Percentiles rank a stretch among this genome's conserved stretches.
These are phyloP conservation scores for Eimeria sp. DNA, from an alignment of 169 alveolate genomes.

Conservation along the genomic window DNA sequence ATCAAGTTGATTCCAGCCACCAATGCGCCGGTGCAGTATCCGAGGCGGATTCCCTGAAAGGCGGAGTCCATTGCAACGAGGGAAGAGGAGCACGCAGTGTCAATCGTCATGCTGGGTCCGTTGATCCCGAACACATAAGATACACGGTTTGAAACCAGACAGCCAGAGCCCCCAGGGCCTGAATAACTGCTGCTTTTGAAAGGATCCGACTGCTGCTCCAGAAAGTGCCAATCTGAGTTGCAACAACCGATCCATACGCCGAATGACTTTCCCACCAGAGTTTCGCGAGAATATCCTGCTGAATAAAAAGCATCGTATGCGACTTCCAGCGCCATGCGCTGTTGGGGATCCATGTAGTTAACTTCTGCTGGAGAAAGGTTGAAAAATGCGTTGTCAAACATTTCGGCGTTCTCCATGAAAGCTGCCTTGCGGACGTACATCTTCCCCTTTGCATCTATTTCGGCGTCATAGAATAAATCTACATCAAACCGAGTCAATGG, in stretches of 20 bases:
- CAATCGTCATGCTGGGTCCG: conserved; percentile 89
- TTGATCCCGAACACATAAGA: conserved; percentile 82
- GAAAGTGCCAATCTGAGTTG: conserved; percentile 86
- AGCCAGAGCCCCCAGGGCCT: conserved; percentile 82
- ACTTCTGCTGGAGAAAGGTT: conserved; percentile 84
- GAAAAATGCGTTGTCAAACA: conserved; percentile 85
- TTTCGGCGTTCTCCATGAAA: conserved; percentile 86
- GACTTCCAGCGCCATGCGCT: conserved; percentile 88
- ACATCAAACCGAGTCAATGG: conserved; percentile 86
- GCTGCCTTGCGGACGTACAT: conserved; percentile 85
- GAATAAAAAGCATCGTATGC: conserved; percentile 85
- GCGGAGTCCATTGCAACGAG: conserved; percentile 88
- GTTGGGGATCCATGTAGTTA: conserved; percentile 90
- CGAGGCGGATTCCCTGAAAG: not conserved
- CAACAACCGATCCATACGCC: conserved; percentile 88
- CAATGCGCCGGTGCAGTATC: conserved; percentile 63
- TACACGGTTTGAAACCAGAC: conserved; percentile 85
- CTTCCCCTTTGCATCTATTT: conserved; percentile 84
- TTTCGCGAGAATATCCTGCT: conserved; percentile 82
- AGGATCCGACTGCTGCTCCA: conserved; percentile 73
- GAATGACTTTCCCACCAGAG: conserved; percentile 62
- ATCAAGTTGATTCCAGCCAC: conserved; percentile 85
- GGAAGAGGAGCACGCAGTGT: conserved; percentile 90
- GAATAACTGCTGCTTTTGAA: conserved; percentile 83
- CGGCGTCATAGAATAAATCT: conserved; percentile 82